Base-by-base conservation (phyloP, 2,329 filamentous ascomycete species). In the Aspergillus sp. region DNA sequence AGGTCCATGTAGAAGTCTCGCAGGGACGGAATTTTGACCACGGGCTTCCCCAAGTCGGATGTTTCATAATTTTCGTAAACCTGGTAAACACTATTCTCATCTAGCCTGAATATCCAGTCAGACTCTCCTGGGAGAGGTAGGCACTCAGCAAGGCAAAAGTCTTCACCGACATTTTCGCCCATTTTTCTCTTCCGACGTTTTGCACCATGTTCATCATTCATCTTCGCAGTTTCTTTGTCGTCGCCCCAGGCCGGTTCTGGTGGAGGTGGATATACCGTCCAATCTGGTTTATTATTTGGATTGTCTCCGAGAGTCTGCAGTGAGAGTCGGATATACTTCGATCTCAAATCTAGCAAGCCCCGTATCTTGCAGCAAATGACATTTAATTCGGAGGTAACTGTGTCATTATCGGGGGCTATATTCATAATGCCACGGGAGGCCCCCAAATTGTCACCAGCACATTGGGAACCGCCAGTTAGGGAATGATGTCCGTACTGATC, bases 1-100 rank as follows among this genome's bases (percentile, higher is more conserved):
- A 99, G 80, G 70, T 97, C 93, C 81, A 96, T 90, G 74, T 98
- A 99, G 69, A 93, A 99, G 68, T 99, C 93, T 67, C 93, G 86
- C 67, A 98, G 85, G 5, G 91, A 96, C 1, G 95, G 95, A n/a
- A 98, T 90, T 45, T 86, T 81, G 49, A 96, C 83, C 15, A 92
- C 85, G 0, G 93, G 92, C 17, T 82, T 81, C 60, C 86, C 83
- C 17, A 84, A 79, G 52, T 87, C 81, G 36, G 82, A 80, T 2
- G 86, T 84, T 56, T 83, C 81, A 4, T 83, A 77, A 47, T 84
- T 88, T 65, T 93, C 88, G 69, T 91, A 97, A 1, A 99, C 91
- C 71, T 99, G 95, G 71, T 91, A 99, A 4, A 99, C 91, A 59
- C 95, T 90, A 64, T 85, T 89, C 3, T 87, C 84, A 71, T 98